A percentile compares a stretch with the other conserved stretches of the same genome.
These are phyloP conservation scores for Dactylellina haptotyla DNA, from an alignment of 2,329 filamentous ascomycete genomes.

Conservation along the genomic window DNA sequence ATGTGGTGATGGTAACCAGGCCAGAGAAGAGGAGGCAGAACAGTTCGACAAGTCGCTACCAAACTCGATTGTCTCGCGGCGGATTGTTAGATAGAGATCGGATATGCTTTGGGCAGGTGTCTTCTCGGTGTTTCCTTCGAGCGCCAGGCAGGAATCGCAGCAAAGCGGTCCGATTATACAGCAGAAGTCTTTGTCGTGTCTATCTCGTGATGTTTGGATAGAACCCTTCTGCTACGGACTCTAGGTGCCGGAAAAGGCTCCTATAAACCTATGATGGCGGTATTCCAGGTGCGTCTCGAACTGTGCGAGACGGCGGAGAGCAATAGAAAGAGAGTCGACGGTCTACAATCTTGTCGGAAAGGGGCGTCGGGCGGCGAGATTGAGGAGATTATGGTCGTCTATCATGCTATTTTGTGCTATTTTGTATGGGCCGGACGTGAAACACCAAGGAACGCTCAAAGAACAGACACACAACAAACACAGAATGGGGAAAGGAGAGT, in stretches of 20 bases:
- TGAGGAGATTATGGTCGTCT: conserved; percentile 14
- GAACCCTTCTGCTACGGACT: conserved; percentile 50
- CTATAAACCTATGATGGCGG: conserved; percentile 11
- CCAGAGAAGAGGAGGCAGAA: background rate
- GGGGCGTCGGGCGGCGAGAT: background rate
- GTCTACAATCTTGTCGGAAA: conserved; percentile 8
- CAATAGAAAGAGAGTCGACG: conserved; percentile 15
- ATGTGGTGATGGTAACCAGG: background rate
- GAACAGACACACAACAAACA: conserved; percentile 10
- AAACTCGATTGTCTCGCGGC: background rate
- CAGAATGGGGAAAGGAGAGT: conserved; percentile 40
- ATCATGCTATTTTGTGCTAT: conserved; percentile 17
- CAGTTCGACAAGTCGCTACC: background rate
- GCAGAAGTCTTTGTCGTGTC: conserved; percentile 55
- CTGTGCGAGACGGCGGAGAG: conserved; percentile 17
- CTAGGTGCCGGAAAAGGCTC: background rate
- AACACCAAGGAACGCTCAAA: conserved; percentile 37
- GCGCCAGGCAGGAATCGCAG: conserved; percentile 37
- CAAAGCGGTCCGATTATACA: conserved; percentile 31
- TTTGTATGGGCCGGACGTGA: conserved; percentile 19
- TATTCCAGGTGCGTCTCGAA: background rate
- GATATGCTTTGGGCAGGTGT: background rate
- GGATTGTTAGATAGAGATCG: background rate
- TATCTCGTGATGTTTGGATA: conserved; percentile 51
- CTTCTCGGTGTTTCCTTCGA: background rate